A percentile compares a stretch with the other conserved stretches of the same genome.
phyloP scores from a whole-genome alignment of 2,329 filamentous ascomycete species.

The Tolypocladium nubicola region DNA sequence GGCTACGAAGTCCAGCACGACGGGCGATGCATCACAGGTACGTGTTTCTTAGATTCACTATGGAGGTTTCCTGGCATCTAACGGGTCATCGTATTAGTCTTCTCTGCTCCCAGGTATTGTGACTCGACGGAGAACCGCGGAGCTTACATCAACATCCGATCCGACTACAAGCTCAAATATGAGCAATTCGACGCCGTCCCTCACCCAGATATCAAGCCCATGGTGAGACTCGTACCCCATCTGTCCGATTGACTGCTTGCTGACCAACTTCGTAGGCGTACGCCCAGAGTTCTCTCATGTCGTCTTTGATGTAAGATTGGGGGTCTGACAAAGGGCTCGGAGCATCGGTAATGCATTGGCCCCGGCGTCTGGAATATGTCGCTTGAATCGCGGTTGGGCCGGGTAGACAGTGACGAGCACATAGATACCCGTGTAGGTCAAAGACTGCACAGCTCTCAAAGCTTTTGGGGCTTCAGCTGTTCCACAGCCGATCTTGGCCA shows the following conservation, averaged over 20 bases:
- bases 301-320: constrained; percentile 53
- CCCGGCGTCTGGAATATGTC: constrained; percentile 5
- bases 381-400: constrained; percentile 1
- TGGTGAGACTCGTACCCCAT: constrained; percentile 40
- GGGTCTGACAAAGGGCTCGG: neutral
- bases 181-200: constrained; percentile 94
- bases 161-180: constrained; percentile 84
- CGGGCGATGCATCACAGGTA: constrained; percentile 86
- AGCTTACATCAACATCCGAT: constrained; percentile 93
- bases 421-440: constrained; percentile 10
- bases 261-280: constrained; percentile 51
- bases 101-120: constrained; percentile 95
- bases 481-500: constrained; percentile 34
- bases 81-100: constrained; percentile 45
- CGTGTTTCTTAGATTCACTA: constrained; percentile 12
- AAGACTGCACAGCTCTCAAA: constrained; percentile 5
- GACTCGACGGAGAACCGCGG: constrained; percentile 97
- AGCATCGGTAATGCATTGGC: constrained; percentile 7
- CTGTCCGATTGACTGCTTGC: constrained; percentile 5
- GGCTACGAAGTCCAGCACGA: constrained; percentile 98
- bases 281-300: constrained; percentile 72
- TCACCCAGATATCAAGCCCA: constrained; percentile 90
- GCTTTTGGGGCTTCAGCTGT: constrained; percentile 18
- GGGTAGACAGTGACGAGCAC: constrained; percentile 2
- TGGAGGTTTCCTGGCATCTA: neutral